Evolutionary conservation across 2,329 filamentous ascomycete genomes (phyloP).

Genomic region (Stemphylium vesicarium): DNA sequence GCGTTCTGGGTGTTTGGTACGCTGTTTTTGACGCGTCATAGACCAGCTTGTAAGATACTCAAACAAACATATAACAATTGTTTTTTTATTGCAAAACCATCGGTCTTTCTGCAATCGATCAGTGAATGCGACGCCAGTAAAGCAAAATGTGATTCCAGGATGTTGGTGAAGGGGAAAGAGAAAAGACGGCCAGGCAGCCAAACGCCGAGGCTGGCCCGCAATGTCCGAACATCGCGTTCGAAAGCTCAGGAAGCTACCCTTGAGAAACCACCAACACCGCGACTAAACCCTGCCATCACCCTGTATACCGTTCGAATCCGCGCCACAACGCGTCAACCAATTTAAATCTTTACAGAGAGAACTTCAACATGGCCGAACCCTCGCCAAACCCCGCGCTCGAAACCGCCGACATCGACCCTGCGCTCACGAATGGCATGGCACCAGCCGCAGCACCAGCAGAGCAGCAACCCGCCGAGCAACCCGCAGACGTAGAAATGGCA

Average conservation of each 20-base stretch:
- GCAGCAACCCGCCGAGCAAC: conserved; percentile 9
- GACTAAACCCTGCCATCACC: not conserved
- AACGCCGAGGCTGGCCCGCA: conserved; percentile 19
- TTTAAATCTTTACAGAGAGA: not conserved
- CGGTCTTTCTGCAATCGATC: not conserved
- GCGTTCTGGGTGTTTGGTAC: conserved; percentile 7
- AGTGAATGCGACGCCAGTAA: not conserved
- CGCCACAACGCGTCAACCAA: not conserved
- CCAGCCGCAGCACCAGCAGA: not conserved
- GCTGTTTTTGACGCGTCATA: not conserved
- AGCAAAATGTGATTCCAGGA: not conserved
- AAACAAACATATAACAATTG: conserved; percentile 6
- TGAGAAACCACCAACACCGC: conserved; percentile 2
- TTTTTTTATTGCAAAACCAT: not conserved
- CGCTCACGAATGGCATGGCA: conserved; percentile 29
- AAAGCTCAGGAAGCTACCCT: conserved; percentile 14
- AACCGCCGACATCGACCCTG: conserved; percentile 23
- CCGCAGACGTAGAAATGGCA: conserved; percentile 41
- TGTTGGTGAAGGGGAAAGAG: not conserved
- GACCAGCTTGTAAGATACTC: conserved; percentile 11
- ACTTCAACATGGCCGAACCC: conserved; percentile 2
- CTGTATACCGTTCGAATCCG: not conserved
- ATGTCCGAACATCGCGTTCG: conserved; percentile 20
- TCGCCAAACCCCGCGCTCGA: conserved; percentile 15
- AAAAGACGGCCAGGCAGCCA: not conserved